phyloP scores from a whole-genome alignment of 2,329 filamentous ascomycete genomes.

The Trichoderma aggressivum region DNA sequence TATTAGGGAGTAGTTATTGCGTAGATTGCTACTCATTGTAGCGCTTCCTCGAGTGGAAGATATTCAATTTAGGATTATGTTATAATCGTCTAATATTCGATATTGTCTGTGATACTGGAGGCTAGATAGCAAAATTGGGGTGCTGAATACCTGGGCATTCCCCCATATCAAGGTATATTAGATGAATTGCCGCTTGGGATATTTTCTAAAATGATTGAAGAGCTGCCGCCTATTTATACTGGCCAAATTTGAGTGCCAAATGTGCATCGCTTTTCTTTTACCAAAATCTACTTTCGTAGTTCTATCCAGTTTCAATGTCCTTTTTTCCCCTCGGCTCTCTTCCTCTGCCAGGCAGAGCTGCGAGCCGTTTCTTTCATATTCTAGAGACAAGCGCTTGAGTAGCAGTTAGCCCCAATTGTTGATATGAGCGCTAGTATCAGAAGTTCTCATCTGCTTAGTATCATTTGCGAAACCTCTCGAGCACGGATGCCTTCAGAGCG shows the following conservation, averaged over 20 bases:
- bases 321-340: background rate
- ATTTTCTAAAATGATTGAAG: background rate
- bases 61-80: too few relatives aligned
- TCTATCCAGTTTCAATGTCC: background rate
- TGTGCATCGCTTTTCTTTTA: background rate
- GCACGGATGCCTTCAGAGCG: background rate
- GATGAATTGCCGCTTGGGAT: background rate
- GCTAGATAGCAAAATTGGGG: too few relatives aligned
- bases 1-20: too few relatives aligned
- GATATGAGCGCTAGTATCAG: constrained; percentile 26
- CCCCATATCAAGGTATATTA: background rate
- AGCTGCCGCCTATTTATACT: background rate
- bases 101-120: too few relatives aligned
- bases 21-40: too few relatives aligned
- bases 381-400: constrained; percentile 15
- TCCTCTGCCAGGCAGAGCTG: background rate
- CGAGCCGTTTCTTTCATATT: background rate
- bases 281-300: background rate
- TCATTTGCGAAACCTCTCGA: background rate
- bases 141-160: too few relatives aligned
- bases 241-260: background rate
- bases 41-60: too few relatives aligned
- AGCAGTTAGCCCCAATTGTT: constrained; percentile 22
- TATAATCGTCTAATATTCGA: too few relatives aligned
- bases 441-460: constrained; percentile 17